Evolutionary conservation across 164 flowering plant genomes (phyloP), one percentile per base, ranked within the genome.

Genomic region (Protea cynaroides): DNA sequence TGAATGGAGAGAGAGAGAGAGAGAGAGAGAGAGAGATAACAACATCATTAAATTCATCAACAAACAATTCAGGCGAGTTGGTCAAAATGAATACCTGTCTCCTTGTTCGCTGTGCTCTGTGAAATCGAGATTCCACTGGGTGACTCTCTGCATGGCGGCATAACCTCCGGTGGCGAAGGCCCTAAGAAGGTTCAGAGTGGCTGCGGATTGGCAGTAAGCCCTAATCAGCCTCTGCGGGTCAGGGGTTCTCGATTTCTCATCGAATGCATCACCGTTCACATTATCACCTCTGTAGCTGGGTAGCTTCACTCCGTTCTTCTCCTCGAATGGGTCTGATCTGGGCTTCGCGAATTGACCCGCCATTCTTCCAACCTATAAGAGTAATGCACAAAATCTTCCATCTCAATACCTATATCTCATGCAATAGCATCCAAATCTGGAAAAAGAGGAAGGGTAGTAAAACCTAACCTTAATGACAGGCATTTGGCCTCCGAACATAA

Each of bases 201-300:
- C 57, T 4, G 29, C 57, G 29, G 57, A 10, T 22, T 54, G 57
- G 57, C 57, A 22, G 29, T 54, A 23, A 29, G 57, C 57, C 25
- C 29, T 23, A 15, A 54, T 49, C n/a, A 49, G 14, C 18, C 52
- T 49, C 17, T 49, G 52, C 7, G 62, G 62, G 7, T 59, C 62
- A 3, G 62, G 62, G 18, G n/a, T 43, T 38, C 62, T 59, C 25
- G 62, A 59, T 4, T 59, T 59, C 62, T 34, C 44, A 59, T 59
- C 25, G 15, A 62, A 62, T 13, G 64, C 55, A 25, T 62, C 64
- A 3, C 64, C 54, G 29, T 62, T 62, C 11, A 62, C 21, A 25
- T 62, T 62, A 12, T 62, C 64, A 15, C 64, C 64, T 25, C 23
- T 47, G 56, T 62, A 62, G 49, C 64, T 62, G 11, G 65, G 55